These are phyloP conservation scores for Sporothrix dimorphospora DNA, from an alignment of 2,329 filamentous ascomycete species.

Conservation along the genomic window DNA sequence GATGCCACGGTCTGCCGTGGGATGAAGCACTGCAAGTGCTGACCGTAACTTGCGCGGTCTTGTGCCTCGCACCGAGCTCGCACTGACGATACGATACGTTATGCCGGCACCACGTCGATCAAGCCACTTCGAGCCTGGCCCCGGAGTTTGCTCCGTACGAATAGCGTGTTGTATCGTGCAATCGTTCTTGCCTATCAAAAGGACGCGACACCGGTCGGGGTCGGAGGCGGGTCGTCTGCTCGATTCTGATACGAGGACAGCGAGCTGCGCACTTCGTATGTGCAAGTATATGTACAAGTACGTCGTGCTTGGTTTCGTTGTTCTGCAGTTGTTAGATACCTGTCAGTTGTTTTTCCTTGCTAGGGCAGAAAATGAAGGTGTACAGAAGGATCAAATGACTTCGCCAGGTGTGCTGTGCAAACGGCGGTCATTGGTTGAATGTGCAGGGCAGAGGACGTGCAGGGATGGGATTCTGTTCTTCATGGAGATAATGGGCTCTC, in stretches of 20 bases:
- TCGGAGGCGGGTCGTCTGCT: background rate
- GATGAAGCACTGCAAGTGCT: constrained; percentile 3
- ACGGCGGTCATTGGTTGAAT: background rate
- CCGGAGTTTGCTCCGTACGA: background rate
- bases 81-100: constrained; percentile 9
- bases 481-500: background rate
- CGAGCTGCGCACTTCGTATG: background rate
- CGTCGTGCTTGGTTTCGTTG: constrained; percentile 1
- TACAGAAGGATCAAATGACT: background rate
- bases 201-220: background rate
- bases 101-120: constrained; percentile 21
- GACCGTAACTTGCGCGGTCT: background rate
- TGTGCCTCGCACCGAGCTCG: background rate
- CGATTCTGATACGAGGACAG: background rate
- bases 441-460: background rate
- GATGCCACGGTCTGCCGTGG: background rate
- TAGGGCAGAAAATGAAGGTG: background rate
- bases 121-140: background rate
- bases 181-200: background rate
- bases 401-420: background rate
- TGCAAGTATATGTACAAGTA: background rate
- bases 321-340: background rate
- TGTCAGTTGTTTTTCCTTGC: constrained; percentile 4
- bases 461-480: background rate
- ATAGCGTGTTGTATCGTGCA: background rate